phyloP scores from a whole-genome alignment of 495 filamentous ascomycete species.

The Hyaloscypha bicolor region DNA sequence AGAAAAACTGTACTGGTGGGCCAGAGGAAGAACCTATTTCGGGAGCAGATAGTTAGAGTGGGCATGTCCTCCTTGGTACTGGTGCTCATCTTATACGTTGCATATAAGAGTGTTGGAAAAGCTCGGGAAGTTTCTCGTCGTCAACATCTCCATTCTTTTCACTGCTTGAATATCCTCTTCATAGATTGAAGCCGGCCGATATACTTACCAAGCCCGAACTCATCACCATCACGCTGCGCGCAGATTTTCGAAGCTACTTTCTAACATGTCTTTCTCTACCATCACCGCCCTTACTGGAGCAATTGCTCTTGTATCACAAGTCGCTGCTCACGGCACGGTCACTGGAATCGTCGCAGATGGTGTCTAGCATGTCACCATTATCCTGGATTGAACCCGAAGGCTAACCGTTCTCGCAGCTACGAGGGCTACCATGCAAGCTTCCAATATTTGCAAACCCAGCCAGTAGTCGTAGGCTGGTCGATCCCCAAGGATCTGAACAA shows the following conservation, averaged over 20 bases:
- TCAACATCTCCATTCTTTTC: constrained; percentile 22
- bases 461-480: constrained; percentile 57
- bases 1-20: not conserved
- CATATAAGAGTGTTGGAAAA: constrained; percentile 6
- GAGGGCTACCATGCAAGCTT: constrained; percentile 45
- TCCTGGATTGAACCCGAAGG: not conserved
- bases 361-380: constrained; percentile 38
- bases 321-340: constrained; percentile 65
- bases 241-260: constrained; percentile 9
- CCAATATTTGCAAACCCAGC: constrained; percentile 37
- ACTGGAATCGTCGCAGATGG: constrained; percentile 61
- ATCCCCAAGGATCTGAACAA: constrained; percentile 52
- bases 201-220: constrained; percentile 6
- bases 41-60: not conserved
- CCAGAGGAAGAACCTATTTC: not conserved
- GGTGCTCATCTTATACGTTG: constrained; percentile 10
- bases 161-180: constrained; percentile 23
- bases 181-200: constrained; percentile 30
- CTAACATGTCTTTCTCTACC: constrained; percentile 35
- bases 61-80: not conserved
- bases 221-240: constrained; percentile 20
- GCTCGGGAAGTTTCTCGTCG: constrained; percentile 3
- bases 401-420: constrained; percentile 33
- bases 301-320: constrained; percentile 39
- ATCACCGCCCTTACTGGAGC: constrained; percentile 51